A percentile compares a stretch with the other conserved stretches of the same genome.
These are phyloP conservation scores for sorghum (Sorghum bicolor) DNA, from an alignment of 176 grass and related monocot species.

Conservation along the genomic window Sorghum_bicolor_NCBIv3 NC_012874.2:6767001-6767500, in stretches of 20 bases:
- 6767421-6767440: conserved; percentile 57
- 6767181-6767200: conserved; percentile 41
- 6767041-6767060: conserved; percentile 23
- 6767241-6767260: conserved; percentile 19
- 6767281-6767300: conserved; percentile 47
- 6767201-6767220: conserved; percentile 42
- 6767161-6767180: conserved; percentile 9
- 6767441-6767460: conserved; percentile 44
- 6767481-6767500: conserved; percentile 42
- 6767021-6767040: conserved; percentile 33
- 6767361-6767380: conserved; percentile 39
- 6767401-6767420: conserved; percentile 45
- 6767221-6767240: conserved; percentile 27
- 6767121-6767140: conserved; percentile 29
- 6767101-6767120: conserved; percentile 32
- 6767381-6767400: conserved; percentile 44
- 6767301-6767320: conserved; percentile 42
- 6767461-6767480: conserved; percentile 43
- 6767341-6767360: background rate
- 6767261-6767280: conserved; percentile 33
- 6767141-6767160: conserved; percentile 40
- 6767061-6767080: conserved; percentile 26
- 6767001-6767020: conserved; percentile 37
- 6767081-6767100: conserved; percentile 44
- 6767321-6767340: conserved; percentile 27